phyloP scores from a whole-genome alignment of 2,329 filamentous ascomycete genomes.

The Scedosporium boydii region DNA sequence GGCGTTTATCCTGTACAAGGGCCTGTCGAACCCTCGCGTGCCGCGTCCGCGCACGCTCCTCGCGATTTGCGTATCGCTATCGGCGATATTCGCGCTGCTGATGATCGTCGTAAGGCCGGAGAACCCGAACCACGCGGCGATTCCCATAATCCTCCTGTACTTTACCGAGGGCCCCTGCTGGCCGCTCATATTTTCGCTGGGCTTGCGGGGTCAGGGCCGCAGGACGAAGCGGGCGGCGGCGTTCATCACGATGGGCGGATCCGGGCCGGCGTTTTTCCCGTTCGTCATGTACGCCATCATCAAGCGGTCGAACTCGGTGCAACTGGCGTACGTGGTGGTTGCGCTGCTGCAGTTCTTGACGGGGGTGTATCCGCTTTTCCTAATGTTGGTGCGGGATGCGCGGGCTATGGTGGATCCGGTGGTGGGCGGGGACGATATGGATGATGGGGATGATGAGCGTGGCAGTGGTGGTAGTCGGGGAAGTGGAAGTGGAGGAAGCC shows the following conservation, averaged over 20 bases:
- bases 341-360: slow-evolving; percentile 39
- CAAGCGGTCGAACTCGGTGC: slow-evolving; percentile 47
- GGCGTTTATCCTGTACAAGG: slow-evolving; percentile 52
- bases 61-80: slow-evolving; percentile 48
- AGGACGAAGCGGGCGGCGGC: slow-evolving; percentile 71
- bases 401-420: slow-evolving; percentile 30
- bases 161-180: slow-evolving; percentile 79
- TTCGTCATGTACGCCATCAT: slow-evolving; percentile 64
- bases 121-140: slow-evolving; percentile 39
- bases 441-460: neutral
- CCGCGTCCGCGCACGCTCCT: slow-evolving; percentile 64
- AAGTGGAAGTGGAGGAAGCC: neutral
- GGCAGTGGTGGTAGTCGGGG: neutral
- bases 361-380: slow-evolving; percentile 38
- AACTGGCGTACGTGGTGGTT: slow-evolving; percentile 55
- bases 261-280: slow-evolving; percentile 64
- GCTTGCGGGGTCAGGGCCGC: slow-evolving; percentile 69
- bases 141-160: slow-evolving; percentile 61
- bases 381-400: slow-evolving; percentile 36
- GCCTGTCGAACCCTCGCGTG: slow-evolving; percentile 34
- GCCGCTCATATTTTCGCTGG: slow-evolving; percentile 72
- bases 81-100: slow-evolving; percentile 43
- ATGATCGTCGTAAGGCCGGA: slow-evolving; percentile 33
- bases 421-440: neutral
- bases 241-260: slow-evolving; percentile 67